Evolutionary conservation across 768 basidiomycete species (phyloP).

Genomic region (Boletus patriciae): DNA sequence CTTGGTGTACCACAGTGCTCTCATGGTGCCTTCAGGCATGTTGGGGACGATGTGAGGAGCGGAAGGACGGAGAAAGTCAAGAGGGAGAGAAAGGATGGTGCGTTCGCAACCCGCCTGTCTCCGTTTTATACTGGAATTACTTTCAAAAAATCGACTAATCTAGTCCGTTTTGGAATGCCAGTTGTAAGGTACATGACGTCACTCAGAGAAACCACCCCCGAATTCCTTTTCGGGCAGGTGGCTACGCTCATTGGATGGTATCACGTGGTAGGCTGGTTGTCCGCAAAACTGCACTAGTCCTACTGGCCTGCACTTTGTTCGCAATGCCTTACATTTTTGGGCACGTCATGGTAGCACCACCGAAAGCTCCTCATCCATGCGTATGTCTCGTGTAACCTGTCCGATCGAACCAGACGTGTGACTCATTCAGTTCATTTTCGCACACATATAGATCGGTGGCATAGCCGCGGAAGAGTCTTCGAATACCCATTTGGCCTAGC

Average conservation of each 20-base stretch:
- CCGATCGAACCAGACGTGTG: not conserved
- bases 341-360: not conserved
- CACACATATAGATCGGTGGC: constrained; percentile 59
- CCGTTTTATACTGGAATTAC: constrained; percentile 25
- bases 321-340: not conserved
- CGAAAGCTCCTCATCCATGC: not conserved
- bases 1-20: constrained; percentile 69
- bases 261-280: constrained; percentile 14
- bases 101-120: not conserved
- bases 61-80: not conserved
- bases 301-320: no score
- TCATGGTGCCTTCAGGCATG: constrained; percentile 68
- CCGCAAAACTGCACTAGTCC: not conserved
- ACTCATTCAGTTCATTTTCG: not conserved
- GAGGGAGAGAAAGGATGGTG: constrained; percentile 3
- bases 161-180: constrained; percentile 21
- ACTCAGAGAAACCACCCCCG: constrained; percentile 1
- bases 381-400: constrained; percentile 44
- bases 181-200: constrained; percentile 28
- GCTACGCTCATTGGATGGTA: not conserved
- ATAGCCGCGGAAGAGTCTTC: constrained; percentile 78
- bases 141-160: not conserved
- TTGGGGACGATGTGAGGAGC: not conserved
- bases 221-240: constrained; percentile 11
- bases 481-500: constrained; percentile 93